These are phyloP conservation scores for Cladosporium sp. DNA, from an alignment of 2,329 filamentous ascomycete species.

Conservation along the genomic window DNA sequence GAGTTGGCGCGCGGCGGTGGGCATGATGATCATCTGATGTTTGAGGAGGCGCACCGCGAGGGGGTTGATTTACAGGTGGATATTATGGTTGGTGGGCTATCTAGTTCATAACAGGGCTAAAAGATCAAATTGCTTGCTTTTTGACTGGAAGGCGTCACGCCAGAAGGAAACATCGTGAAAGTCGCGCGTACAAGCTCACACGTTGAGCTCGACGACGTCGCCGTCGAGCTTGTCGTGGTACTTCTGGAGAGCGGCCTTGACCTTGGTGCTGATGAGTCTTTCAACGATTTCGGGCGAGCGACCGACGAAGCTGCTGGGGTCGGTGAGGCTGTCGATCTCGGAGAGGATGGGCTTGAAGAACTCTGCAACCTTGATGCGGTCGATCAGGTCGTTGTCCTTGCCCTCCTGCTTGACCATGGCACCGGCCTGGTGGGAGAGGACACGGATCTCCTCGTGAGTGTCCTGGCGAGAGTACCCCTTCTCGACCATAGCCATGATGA, in stretches of 20 bases:
- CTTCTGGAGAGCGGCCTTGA: constrained; percentile 30
- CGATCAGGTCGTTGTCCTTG: constrained; percentile 72
- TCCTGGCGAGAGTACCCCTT: constrained; percentile 69
- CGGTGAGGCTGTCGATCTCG: constrained; percentile 32
- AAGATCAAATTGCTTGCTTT: no score
- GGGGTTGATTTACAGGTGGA: no score
- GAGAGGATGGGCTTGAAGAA: constrained; percentile 58
- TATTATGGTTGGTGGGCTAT: no score
- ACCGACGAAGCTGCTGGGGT: constrained; percentile 34
- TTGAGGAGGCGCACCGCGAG: background rate
- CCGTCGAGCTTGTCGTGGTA: constrained; percentile 24
- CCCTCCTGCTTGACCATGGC: constrained; percentile 66
- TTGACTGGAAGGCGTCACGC: no score
- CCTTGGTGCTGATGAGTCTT: constrained; percentile 32
- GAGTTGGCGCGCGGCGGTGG: background rate
- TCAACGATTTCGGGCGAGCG: constrained; percentile 35
- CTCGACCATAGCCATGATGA: constrained; percentile 72
- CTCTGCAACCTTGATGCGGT: constrained; percentile 62
- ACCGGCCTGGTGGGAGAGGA: constrained; percentile 70
- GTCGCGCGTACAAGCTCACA: constrained; percentile 13
- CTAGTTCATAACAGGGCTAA: no score
- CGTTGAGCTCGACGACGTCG: constrained; percentile 24
- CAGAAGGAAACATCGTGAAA: no score
- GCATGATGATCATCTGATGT: background rate
- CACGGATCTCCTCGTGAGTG: constrained; percentile 77